A percentile compares a stretch with the other conserved stretches of the same genome.
phyloP scores from a whole-genome alignment of 192 early-diverging fungal species.

The Backusella liffmaniae region DNA sequence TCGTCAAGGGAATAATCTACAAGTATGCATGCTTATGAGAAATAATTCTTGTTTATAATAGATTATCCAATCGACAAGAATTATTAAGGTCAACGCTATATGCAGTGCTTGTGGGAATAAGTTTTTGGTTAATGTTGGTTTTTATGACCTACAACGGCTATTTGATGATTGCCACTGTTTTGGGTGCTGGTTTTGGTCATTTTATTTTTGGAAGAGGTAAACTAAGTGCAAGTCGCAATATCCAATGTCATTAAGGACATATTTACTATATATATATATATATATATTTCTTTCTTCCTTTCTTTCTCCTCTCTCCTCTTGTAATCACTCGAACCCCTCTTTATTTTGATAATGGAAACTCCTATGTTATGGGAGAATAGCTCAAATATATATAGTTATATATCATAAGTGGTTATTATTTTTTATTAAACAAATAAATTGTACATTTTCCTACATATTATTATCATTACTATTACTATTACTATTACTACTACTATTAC shows the following conservation, averaged over 20 bases:
- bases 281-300: not conserved
- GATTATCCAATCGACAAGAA: slow-evolving; percentile 37
- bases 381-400: not conserved
- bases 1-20: not conserved
- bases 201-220: slow-evolving; percentile 44
- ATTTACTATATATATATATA: too few species aligned
- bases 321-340: not conserved
- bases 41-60: not conserved
- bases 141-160: slow-evolving; percentile 87
- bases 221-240: slow-evolving; percentile 20
- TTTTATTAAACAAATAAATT: not conserved
- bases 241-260: slow-evolving; percentile 25
- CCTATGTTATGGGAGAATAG: not conserved
- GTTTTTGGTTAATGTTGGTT: slow-evolving; percentile 76
- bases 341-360: not conserved
- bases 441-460: not conserved
- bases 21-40: not conserved
- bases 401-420: not conserved
- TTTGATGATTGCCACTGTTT: slow-evolving; percentile 63
- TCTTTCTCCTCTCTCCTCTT: not conserved
- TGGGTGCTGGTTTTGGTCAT: slow-evolving; percentile 69
- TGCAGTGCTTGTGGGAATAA: slow-evolving; percentile 62
- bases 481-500: not conserved
- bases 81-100: slow-evolving; percentile 64
- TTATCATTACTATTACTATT: not conserved